phyloP scores from a whole-genome alignment of 1,284 basidiomycete genomes.

The Pseudozyma hubeiensis region DNA sequence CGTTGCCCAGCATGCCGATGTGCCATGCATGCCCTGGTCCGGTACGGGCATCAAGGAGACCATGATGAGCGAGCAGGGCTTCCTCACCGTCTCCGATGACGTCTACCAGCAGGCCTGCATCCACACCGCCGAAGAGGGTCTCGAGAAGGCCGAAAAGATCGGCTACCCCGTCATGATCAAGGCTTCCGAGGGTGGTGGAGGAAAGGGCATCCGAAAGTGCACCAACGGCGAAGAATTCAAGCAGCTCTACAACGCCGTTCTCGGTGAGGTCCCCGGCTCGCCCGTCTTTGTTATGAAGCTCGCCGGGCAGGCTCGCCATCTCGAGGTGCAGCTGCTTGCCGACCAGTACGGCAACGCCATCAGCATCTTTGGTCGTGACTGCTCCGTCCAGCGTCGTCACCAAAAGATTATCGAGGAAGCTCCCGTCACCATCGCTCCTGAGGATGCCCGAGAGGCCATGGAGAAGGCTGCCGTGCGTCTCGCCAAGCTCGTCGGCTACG shows the following conservation, averaged over 20 bases:
- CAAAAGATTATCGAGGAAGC: conserved; percentile 99
- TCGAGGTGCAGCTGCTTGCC: conserved; percentile 97
- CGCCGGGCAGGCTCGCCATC: conserved; percentile 93
- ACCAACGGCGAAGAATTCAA: conserved; percentile 81
- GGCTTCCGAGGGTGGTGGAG: conserved; percentile 97
- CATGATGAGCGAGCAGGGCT: conserved; percentile 84
- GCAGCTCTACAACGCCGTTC: conserved; percentile 91
- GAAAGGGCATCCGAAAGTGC: conserved; percentile 79
- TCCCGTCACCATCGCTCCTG: conserved; percentile 90
- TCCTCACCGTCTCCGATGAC: conserved; percentile 91
- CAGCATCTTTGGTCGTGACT: conserved; percentile 98
- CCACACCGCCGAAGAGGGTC: conserved; percentile 86
- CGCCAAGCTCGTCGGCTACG: conserved; percentile 98
- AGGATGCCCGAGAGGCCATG: conserved; percentile 86
- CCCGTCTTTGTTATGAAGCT: conserved; percentile 99
- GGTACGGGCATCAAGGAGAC: conserved; percentile 94
- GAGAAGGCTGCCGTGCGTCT: conserved; percentile 97
- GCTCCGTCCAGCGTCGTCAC: conserved; percentile 98
- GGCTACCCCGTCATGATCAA: conserved; percentile 99
- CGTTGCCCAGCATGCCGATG: conserved; percentile 94
- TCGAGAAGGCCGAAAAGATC: conserved; percentile 85
- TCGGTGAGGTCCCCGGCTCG: conserved; percentile 93
- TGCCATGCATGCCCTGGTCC: conserved; percentile 99
- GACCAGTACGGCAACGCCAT: conserved; percentile 99
- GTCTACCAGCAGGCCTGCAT: conserved; percentile 93